Evolutionary conservation across 2,329 filamentous ascomycete genomes (phyloP).

Genomic region (Fusarium sororula): DNA sequence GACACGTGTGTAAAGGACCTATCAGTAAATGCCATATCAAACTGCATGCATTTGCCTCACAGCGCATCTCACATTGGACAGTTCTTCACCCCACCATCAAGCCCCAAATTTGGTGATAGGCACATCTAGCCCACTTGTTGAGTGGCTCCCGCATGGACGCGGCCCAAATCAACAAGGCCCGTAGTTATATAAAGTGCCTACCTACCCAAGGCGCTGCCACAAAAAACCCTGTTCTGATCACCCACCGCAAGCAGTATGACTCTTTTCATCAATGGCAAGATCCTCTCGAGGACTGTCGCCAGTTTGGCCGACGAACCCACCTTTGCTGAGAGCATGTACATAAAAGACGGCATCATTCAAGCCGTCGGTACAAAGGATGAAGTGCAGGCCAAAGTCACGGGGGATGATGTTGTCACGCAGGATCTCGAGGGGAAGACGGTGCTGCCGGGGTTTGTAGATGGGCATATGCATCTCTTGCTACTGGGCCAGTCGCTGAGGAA

Average conservation of each 20-base stretch:
- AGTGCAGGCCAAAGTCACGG: slow-evolving; percentile 32
- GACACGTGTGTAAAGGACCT: not conserved
- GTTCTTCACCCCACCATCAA: slow-evolving; percentile 7
- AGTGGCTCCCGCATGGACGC: slow-evolving; percentile 15
- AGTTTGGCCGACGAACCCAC: slow-evolving; percentile 39
- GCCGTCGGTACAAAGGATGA: slow-evolving; percentile 47
- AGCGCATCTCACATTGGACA: not conserved
- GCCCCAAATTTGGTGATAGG: slow-evolving; percentile 15
- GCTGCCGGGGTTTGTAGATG: slow-evolving; percentile 66
- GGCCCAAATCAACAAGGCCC: slow-evolving; percentile 3
- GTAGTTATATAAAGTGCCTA: slow-evolving; percentile 28
- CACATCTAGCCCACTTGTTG: slow-evolving; percentile 24
- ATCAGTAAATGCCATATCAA: slow-evolving; percentile 2
- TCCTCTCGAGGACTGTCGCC: slow-evolving; percentile 39
- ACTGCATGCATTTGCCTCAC: not conserved
- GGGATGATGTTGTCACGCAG: slow-evolving; percentile 17
- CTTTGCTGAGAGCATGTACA: slow-evolving; percentile 47
- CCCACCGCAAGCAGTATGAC: slow-evolving; percentile 5
- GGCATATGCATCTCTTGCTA: slow-evolving; percentile 65
- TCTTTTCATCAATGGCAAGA: slow-evolving; percentile 44
- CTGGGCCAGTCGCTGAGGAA: slow-evolving; percentile 64
- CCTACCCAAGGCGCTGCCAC: not conserved
- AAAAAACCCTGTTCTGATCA: not conserved
- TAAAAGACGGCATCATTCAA: slow-evolving; percentile 47
- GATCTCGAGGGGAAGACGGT: slow-evolving; percentile 51